Percentiles rank a stretch among this genome's conserved stretches.
These are phyloP conservation scores for Magnolia changhungtana DNA, from an alignment of 164 flowering plant species.

Conservation along the genomic window DNA sequence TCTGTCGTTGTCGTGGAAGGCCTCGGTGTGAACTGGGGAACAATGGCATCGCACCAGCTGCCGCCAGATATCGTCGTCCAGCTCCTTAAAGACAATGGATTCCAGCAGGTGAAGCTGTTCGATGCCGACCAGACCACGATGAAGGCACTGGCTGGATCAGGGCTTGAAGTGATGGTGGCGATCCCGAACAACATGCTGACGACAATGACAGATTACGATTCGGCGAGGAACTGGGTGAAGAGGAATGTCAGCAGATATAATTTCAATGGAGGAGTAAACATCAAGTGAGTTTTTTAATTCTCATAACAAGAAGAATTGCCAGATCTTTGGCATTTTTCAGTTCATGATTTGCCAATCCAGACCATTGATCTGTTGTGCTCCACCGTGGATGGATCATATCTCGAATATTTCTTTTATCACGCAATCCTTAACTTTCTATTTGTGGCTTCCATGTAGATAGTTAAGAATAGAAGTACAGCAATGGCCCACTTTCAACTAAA, in stretches of 20 bases:
- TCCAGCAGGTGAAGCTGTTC: conserved; percentile 26
- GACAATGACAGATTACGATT: neutral
- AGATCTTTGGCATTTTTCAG: neutral
- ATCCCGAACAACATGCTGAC: conserved; percentile 23
- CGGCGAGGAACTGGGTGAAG: conserved; percentile 24
- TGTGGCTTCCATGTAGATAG: too few relatives aligned
- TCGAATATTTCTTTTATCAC: too few relatives aligned
- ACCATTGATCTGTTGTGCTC: neutral
- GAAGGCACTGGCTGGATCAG: conserved; percentile 31
- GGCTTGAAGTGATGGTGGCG: conserved; percentile 65
- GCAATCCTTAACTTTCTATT: too few relatives aligned
- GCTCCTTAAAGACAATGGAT: conserved; percentile 48
- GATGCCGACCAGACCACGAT: conserved; percentile 5
- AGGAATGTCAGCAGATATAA: conserved; percentile 6
- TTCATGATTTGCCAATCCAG: neutral
- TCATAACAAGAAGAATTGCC: neutral
- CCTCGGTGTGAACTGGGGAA: conserved; percentile 69
- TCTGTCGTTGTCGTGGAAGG: conserved; percentile 33
- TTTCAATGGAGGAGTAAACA: conserved; percentile 9
- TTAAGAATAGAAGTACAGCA: too few relatives aligned
- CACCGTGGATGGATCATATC: too few relatives aligned
- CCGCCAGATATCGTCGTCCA: conserved; percentile 40
- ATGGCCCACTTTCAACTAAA: too few relatives aligned
- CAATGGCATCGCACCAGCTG: conserved; percentile 48
- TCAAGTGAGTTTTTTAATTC: conserved; percentile 10